phyloP scores from a whole-genome alignment of 148 eudicot genomes.

The Rhododendron ferrugineum region DNA sequence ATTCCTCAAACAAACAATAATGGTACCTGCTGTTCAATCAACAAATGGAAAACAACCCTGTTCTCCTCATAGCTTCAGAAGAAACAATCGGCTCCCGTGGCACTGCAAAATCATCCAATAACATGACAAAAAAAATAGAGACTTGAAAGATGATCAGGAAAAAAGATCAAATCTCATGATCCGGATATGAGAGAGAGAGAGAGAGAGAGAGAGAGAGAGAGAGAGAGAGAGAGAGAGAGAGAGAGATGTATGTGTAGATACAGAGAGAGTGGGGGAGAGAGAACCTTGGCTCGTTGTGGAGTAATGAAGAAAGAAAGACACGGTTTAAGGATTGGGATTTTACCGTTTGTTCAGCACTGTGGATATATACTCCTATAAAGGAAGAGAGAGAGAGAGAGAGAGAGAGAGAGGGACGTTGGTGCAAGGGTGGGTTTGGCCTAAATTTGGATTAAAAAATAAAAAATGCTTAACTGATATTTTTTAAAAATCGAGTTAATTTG shows the following conservation, averaged over 20 bases:
- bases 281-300: neutral
- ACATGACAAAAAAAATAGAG: no score
- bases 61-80: conserved; percentile 1
- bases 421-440: no score
- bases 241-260: neutral
- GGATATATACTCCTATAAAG: neutral
- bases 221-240: neutral
- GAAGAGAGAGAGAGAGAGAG: neutral
- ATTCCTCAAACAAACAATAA: neutral
- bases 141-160: neutral
- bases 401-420: neutral
- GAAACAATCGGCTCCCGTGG: neutral
- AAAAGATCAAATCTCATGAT: neutral
- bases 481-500: no score
- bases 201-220: neutral
- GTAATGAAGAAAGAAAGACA: neutral
- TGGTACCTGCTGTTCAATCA: conserved; percentile 1
- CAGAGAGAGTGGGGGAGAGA: neutral
- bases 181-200: neutral
- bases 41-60: neutral
- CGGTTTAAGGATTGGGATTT: neutral
- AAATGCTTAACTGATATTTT: no score
- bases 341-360: conserved; percentile 4
- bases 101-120: conserved; percentile 11
- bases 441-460: no score